Evolutionary conservation across 495 filamentous ascomycete genomes (phyloP).

Genomic region (Recurvomyces mirabilis): DNA sequence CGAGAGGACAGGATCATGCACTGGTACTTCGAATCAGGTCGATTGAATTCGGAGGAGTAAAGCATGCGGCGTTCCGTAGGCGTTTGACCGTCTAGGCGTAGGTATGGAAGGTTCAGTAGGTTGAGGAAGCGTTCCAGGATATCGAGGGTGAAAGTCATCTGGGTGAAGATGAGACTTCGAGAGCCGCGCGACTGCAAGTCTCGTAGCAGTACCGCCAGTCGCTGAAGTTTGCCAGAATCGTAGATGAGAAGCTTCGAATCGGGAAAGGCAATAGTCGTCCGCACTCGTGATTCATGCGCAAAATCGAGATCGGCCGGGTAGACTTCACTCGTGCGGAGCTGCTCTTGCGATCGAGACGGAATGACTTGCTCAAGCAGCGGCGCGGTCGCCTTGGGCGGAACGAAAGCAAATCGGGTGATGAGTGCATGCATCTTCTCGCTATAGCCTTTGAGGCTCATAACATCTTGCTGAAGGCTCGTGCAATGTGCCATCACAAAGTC

Average conservation of each 20-base stretch:
- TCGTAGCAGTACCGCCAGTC: slow-evolving; percentile 75
- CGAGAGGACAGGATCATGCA: slow-evolving; percentile 92
- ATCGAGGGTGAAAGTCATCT: slow-evolving; percentile 98
- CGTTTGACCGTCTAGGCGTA: slow-evolving; percentile 87
- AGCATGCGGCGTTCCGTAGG: slow-evolving; percentile 93
- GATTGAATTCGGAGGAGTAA: slow-evolving; percentile 90
- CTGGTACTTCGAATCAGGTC: slow-evolving; percentile 48
- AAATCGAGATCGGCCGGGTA: slow-evolving; percentile 46
- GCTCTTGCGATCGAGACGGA: slow-evolving; percentile 23
- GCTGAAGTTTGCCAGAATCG: slow-evolving; percentile 94
- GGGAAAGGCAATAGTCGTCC: slow-evolving; percentile 89
- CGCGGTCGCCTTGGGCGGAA: slow-evolving; percentile 17
- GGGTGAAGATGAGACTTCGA: slow-evolving; percentile 93
- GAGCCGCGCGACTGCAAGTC: slow-evolving; percentile 82
- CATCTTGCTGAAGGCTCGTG: slow-evolving; percentile 7
- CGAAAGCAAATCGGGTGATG: slow-evolving; percentile 17
- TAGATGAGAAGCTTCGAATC: slow-evolving; percentile 93
- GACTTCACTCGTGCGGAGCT: slow-evolving; percentile 10
- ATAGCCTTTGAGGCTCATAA: slow-evolving; percentile 3
- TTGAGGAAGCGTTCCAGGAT: slow-evolving; percentile 97
- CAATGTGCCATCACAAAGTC: slow-evolving; percentile 11
- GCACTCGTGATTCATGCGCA: slow-evolving; percentile 89
- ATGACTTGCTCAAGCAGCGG: slow-evolving; percentile 11
- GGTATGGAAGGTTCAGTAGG: slow-evolving; percentile 93
- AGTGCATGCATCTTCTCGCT: slow-evolving; percentile 10